Conservation (phyloP, 2,329 filamentous ascomycete genomes). For the Diaporthe sp. region DNA sequence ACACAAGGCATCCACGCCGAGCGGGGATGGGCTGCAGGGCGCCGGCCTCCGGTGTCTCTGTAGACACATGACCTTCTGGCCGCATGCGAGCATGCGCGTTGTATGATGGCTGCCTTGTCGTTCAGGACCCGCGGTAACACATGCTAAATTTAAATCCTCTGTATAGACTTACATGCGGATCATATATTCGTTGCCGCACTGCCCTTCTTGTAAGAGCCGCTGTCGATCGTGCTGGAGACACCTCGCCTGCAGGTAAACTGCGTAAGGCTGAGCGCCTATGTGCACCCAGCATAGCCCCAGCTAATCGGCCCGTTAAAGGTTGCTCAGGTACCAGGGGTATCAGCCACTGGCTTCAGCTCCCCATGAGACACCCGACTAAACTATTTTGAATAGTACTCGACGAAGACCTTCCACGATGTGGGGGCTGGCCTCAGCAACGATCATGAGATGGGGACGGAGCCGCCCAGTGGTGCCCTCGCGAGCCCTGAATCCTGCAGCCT, state of each 20-base stretch:
- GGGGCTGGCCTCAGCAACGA: background rate
- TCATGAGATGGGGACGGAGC: background rate
- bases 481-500: background rate
- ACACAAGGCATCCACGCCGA: slow-evolving; percentile 1
- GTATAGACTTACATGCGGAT: background rate
- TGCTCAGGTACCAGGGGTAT: background rate
- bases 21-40: background rate
- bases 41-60: background rate
- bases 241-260: background rate
- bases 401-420: no score
- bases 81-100: background rate
- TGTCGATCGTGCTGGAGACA: background rate
- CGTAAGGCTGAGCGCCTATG: slow-evolving; percentile 7
- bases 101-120: background rate
- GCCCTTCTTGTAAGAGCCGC: background rate
- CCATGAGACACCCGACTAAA: background rate
- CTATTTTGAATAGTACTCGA: background rate
- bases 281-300: slow-evolving; percentile 1
- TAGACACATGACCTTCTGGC: background rate
- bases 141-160: background rate
- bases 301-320: background rate
- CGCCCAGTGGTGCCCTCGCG: background rate
- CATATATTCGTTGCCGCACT: background rate
- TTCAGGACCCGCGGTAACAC: background rate
- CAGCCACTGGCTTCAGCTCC: background rate